These are phyloP conservation scores for Aspergillus cavernicola DNA, from an alignment of 495 filamentous ascomycete genomes.

Conservation along the genomic window DNA sequence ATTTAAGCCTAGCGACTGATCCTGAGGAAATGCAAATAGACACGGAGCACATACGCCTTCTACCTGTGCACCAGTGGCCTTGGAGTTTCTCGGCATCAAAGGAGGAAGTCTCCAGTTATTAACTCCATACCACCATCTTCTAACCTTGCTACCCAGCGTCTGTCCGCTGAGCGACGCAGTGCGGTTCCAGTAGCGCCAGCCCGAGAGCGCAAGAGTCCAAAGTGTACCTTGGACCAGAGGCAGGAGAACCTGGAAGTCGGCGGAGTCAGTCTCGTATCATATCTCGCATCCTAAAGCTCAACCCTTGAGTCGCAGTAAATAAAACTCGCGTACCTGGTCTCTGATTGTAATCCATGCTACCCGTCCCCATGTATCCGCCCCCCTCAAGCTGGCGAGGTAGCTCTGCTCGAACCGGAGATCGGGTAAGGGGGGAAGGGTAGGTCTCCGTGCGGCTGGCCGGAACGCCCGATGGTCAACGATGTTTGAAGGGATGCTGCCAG, in stretches of 20 bases:
- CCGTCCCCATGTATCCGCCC: conserved; percentile 69
- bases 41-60: conserved; percentile 45
- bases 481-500: conserved; percentile 42
- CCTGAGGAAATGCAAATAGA: neutral
- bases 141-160: conserved; percentile 63
- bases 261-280: neutral
- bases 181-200: conserved; percentile 82
- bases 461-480: conserved; percentile 51
- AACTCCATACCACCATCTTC: conserved; percentile 88
- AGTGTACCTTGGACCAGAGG: conserved; percentile 77
- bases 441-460: conserved; percentile 47
- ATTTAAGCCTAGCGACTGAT: neutral
- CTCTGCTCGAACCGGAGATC: conserved; percentile 97
- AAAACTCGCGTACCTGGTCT: conserved; percentile 65
- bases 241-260: conserved; percentile 61
- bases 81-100: conserved; percentile 22
- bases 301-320: too few relatives aligned
- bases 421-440: conserved; percentile 75
- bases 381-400: conserved; percentile 79
- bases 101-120: conserved; percentile 75
- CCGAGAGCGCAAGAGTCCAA: conserved; percentile 74
- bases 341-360: conserved; percentile 79
- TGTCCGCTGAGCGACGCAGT: conserved; percentile 65
- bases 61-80: conserved; percentile 40
- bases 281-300: too few relatives aligned